Conservation (phyloP, 1,284 basidiomycete species). For the Chalciporus piperatoides region DNA sequence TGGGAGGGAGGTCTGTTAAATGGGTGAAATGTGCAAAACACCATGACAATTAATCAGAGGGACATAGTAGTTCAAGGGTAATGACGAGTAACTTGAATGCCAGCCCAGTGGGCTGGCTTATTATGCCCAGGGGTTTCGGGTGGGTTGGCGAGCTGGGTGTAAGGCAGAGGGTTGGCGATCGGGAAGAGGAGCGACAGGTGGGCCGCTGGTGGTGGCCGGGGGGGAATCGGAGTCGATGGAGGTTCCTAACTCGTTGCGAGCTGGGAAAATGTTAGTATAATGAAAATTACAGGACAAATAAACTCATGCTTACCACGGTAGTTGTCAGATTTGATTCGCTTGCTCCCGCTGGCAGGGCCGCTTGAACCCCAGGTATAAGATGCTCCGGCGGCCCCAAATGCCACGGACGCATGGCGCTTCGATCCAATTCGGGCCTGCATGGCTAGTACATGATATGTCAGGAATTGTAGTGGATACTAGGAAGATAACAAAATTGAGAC, state of each 20-base stretch:
- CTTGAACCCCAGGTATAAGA: background rate
- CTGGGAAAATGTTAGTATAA: background rate
- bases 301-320: no score
- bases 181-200: background rate
- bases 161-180: background rate
- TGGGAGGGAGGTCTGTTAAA: no score
- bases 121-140: constrained; percentile 37
- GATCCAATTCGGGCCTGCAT: constrained; percentile 2
- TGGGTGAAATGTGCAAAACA: no score
- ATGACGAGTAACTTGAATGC: no score
- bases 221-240: no score
- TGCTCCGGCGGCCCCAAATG: background rate
- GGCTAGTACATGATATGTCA: background rate
- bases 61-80: no score
- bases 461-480: no score
- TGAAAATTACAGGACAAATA: background rate
- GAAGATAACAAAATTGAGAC: background rate
- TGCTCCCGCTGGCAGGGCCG: background rate
- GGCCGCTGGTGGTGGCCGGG: background rate
- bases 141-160: constrained; percentile 20
- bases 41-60: no score
- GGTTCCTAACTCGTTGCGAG: background rate
- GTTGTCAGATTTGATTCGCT: background rate
- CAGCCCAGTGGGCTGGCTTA: no score
- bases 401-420: background rate